Evolutionary conservation across 108 stramenopile species (phyloP), one percentile per base, ranked within the genome.

Genomic region (Nitzschia palea): DNA sequence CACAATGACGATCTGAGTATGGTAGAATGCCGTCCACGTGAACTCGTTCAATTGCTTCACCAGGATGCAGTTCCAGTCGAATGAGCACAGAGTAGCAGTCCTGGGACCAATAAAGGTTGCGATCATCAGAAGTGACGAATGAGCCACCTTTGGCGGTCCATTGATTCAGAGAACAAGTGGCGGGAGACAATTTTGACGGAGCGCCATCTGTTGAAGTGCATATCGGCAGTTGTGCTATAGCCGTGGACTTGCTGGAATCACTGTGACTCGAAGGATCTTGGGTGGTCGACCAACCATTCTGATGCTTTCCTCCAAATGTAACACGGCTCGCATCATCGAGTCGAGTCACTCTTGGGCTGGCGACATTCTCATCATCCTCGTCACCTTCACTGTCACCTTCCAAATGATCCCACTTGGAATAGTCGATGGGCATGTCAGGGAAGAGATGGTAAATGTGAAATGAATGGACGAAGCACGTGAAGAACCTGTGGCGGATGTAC

Each of bases 331-430:
- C 76, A 32, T 52, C 75, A 59, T 76, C 71, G 33, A 81, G 33
- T 14, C 63, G 58, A 36, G 80, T 81, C 6, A 81, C 80, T 22
- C 66, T 71, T 10, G 73, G 69, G 23, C 30, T 57, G 12, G 28
- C 14, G 9, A 27, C 61, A 53, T 61, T 55, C 5, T 63, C 25
- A 3, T 66, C 77, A 32, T 62, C 72, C 22, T 77, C 63, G 25
- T 58, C 57, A 34, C 54, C 47, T 6, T 44, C 56, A 44, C 40
- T 53, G 30, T 71, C 63, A 1, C 71, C 81, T 45, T 71, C 71
- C 30, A 82, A 29, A 43, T 71, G 15, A 45, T 82, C 81, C 81
- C 81, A 82, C 67, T 82, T 82, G 44, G 81, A 82, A 42, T 82
- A 82, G 37, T 82, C 77, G 43, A 78, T 79, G 20, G 68, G 57